These are phyloP conservation scores for Heliophila coronopifolia DNA, from an alignment of 441 rosid species.

Conservation along the genomic window DNA sequence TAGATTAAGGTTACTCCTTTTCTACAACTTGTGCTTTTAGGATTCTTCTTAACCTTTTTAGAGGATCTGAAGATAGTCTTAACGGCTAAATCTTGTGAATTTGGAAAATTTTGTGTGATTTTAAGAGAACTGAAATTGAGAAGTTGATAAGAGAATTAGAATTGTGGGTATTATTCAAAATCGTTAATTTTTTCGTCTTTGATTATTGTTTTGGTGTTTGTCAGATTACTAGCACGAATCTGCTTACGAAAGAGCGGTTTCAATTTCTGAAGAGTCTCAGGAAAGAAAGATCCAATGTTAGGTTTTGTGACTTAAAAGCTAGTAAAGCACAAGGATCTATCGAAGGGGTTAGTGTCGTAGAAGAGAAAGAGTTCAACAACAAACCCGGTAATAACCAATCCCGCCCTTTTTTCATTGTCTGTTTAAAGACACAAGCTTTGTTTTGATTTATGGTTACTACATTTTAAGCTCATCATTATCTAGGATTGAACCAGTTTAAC, in stretches of 20 bases:
- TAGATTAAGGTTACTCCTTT: not conserved
- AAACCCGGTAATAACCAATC: conserved; percentile 41
- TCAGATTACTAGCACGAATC: conserved; percentile 36
- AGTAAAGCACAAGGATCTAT: conserved; percentile 41
- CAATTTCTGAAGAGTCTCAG: conserved; percentile 23
- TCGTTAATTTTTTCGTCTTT: not conserved
- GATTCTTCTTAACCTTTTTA: not conserved
- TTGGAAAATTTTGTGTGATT: not conserved
- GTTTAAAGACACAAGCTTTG: not conserved
- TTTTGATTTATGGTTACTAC: not conserved
- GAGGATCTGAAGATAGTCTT: no score
- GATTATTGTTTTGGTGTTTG: conserved; percentile 17
- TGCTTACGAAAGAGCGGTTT: conserved; percentile 24
- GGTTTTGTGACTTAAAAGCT: conserved; percentile 30
- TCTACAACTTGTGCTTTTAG: not conserved
- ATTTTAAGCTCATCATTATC: not conserved
- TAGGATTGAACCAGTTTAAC: not conserved
- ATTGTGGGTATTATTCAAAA: not conserved
- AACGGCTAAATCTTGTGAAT: no score
- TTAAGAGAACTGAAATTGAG: not conserved
- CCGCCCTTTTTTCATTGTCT: not conserved
- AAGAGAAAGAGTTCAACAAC: conserved; percentile 40
- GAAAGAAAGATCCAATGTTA: conserved; percentile 24
- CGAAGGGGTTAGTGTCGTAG: conserved; percentile 44
- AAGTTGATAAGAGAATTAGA: not conserved